These are phyloP conservation scores for Dactylella cylindrospora DNA, from an alignment of 2,329 filamentous ascomycete genomes.

Conservation along the genomic window DNA sequence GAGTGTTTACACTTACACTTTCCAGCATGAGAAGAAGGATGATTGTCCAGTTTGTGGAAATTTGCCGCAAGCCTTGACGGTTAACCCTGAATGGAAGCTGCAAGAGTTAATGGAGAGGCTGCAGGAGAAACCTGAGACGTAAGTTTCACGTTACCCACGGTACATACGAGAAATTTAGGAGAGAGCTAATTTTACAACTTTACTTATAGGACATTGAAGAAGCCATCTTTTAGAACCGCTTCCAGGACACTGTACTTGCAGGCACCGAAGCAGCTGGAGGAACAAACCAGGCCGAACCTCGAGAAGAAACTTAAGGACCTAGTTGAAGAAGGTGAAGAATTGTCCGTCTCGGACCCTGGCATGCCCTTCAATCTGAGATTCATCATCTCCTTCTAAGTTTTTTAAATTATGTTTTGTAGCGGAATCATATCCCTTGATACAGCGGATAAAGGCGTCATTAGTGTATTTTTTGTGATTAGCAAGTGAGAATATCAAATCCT, in stretches of 20 bases:
- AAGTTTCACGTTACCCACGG: too few relatives aligned
- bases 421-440: too few relatives aligned
- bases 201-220: slow-evolving; percentile 64
- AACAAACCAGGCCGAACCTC: slow-evolving; percentile 81
- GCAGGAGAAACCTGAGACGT: slow-evolving; percentile 76
- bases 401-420: too few relatives aligned
- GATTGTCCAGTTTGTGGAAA: slow-evolving; percentile 95
- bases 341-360: slow-evolving; percentile 63
- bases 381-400: slow-evolving; percentile 47
- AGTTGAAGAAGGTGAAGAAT: slow-evolving; percentile 77
- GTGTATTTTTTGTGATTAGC: too few relatives aligned
- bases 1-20: slow-evolving; percentile 94
- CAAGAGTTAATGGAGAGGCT: slow-evolving; percentile 83
- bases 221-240: slow-evolving; percentile 79
- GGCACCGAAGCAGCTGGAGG: slow-evolving; percentile 75
- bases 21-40: slow-evolving; percentile 87
- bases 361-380: slow-evolving; percentile 48
- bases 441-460: too few relatives aligned
- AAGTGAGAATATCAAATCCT: too few relatives aligned
- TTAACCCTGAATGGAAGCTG: slow-evolving; percentile 71
- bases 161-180: too few relatives aligned
- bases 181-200: background rate
- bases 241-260: slow-evolving; percentile 89
- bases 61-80: slow-evolving; percentile 70
- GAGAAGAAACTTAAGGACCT: slow-evolving; percentile 74